Evolutionary conservation across 495 filamentous ascomycete genomes (phyloP), one percentile per base, ranked within the genome.

Genomic region (Penicillium daleae): DNA sequence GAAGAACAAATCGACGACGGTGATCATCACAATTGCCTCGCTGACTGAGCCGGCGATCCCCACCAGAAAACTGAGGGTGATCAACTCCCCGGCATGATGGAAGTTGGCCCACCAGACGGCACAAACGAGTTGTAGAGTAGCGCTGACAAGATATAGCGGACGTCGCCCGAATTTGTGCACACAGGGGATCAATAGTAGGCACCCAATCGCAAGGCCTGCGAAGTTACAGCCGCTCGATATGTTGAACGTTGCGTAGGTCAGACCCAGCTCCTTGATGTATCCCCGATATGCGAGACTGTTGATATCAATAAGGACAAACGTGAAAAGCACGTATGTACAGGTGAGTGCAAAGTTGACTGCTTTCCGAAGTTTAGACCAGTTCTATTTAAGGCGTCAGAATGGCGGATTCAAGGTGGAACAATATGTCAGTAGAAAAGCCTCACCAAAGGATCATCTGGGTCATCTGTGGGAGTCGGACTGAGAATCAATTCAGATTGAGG

Each of bases 1-100:
- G 56, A 79, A 79, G 61, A 76, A 81, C n/a, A 81, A 31, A 59
- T 81, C 76, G 1, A 71, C 69, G 35, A 79, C 63, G 10, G 75
- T 79, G 65, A 81, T 77, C 60, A 79, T 71, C 21, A 81, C 70
- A 26, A 80, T 66, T 17, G 71, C 69, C 64, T 80, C 76, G 10
- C 66, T 59, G 22, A 75, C 54, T 19, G 74, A 70, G 29, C 71
- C 77, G 32, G 68, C 60, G n/a, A 71, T 56, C 48, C 75, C 69
- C 35, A 67, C 49, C 9, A 78, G 21, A 6, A 67, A 56, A 32
- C 74, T 73, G 40, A 67, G 10, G 13, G 42, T 60, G 54, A 74
- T 69, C 39, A 72, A 56, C 39, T 78, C 75, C 2, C 60, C 72
- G 12, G 59, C 65, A 1, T 63, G 71, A 24, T 69, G 32, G 24